Evolutionary conservation across 1,284 basidiomycete species (phyloP).

Genomic region (Trametes versicolor): DNA sequence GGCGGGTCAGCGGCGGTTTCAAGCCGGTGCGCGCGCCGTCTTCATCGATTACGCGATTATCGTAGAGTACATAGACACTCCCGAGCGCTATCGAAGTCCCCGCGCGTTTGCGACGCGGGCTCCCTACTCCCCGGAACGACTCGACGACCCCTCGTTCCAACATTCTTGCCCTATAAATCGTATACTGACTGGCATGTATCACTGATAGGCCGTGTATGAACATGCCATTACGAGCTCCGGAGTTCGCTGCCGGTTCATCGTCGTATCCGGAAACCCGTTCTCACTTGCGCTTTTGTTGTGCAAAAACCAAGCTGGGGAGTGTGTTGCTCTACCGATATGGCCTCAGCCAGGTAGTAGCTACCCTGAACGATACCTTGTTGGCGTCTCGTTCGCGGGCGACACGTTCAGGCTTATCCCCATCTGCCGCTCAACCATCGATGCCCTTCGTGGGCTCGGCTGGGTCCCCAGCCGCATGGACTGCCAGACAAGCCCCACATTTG

Average conservation of each 20-base stretch:
- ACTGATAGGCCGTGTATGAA: background rate
- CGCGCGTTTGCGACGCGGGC: too few relatives aligned
- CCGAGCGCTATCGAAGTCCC: too few relatives aligned
- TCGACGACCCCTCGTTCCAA: slow-evolving; percentile 23
- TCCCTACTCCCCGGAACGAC: too few relatives aligned
- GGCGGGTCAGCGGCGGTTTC: too few relatives aligned
- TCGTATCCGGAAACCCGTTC: background rate
- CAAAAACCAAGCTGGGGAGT: background rate
- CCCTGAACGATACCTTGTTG: background rate
- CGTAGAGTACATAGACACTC: too few relatives aligned
- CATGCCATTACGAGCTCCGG: background rate
- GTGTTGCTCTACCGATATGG: slow-evolving; percentile 1
- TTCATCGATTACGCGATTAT: too few relatives aligned
- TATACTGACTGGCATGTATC: background rate
- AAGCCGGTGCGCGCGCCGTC: too few relatives aligned
- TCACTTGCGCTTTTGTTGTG: slow-evolving; percentile 1
- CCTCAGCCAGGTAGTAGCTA: background rate
- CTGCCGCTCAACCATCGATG: background rate
- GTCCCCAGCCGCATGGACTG: background rate
- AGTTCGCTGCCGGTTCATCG: slow-evolving; percentile 2
- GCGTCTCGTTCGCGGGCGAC: background rate
- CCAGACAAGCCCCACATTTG: background rate
- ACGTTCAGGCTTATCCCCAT: background rate
- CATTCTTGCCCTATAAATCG: too few relatives aligned
- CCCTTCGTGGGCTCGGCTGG: background rate